phyloP scores from a whole-genome alignment of 148 eudicot species.

The Spergularia bocconei region DNA sequence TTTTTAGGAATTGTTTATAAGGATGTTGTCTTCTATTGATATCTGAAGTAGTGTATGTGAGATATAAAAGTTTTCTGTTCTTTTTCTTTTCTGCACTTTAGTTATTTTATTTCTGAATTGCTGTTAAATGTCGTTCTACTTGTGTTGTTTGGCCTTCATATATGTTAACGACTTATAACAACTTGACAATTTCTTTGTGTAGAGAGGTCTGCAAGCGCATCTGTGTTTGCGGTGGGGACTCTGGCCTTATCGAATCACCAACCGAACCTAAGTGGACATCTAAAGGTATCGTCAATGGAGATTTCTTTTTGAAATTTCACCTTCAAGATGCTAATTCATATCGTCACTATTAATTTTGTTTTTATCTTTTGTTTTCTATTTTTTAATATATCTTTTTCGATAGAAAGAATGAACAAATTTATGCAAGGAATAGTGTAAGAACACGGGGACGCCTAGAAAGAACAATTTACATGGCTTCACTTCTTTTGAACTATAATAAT shows the following conservation, averaged over 20 bases:
- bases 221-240: slow-evolving; percentile 86
- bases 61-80: background rate
- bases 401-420: background rate
- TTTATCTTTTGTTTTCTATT: background rate
- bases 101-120: background rate
- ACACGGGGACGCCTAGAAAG: background rate
- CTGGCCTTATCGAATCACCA: slow-evolving; percentile 68
- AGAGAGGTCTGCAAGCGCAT: slow-evolving; percentile 60
- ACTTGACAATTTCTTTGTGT: slow-evolving; percentile 14
- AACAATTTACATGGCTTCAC: background rate
- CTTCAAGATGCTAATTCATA: background rate
- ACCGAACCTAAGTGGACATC: slow-evolving; percentile 94
- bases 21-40: too few species aligned
- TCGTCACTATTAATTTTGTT: background rate
- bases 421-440: background rate
- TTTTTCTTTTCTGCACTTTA: background rate
- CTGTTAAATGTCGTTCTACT: background rate
- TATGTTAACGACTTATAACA: background rate
- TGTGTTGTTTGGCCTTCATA: background rate
- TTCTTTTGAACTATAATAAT: background rate
- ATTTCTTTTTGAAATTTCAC: background rate
- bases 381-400: background rate
- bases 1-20: too few species aligned
- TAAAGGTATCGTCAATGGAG: slow-evolving; percentile 45
- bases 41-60: background rate